A percentile compares a stretch with the other conserved stretches of the same genome.
phyloP scores from a whole-genome alignment of 1,139 yeast species.

The Pichiaceae sp. region DNA sequence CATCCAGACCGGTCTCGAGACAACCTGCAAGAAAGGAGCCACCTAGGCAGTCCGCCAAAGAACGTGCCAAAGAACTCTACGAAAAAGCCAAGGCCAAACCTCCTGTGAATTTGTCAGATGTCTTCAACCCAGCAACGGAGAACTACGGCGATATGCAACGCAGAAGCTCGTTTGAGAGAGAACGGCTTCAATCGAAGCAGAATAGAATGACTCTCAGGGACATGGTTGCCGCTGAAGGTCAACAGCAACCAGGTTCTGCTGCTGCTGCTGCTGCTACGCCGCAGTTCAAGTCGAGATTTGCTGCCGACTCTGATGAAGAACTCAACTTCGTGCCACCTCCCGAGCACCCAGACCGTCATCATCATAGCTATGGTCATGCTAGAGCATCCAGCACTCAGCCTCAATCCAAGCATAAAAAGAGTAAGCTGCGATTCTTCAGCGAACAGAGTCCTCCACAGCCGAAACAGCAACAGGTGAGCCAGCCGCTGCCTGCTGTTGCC shows the following conservation, averaged over 20 bases:
- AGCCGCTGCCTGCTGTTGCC: not conserved
- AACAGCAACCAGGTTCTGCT: not conserved
- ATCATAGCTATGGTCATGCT: not conserved
- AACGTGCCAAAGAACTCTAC: slow-evolving; percentile 30
- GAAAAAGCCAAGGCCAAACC: slow-evolving; percentile 28
- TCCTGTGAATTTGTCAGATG: slow-evolving; percentile 7
- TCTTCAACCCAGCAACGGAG: slow-evolving; percentile 7
- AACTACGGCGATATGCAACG: slow-evolving; percentile 1
- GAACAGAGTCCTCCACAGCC: slow-evolving; percentile 10
- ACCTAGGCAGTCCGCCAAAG: slow-evolving; percentile 22
- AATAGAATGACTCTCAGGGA: slow-evolving; percentile 1
- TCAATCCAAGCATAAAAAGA: not conserved
- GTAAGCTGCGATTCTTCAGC: slow-evolving; percentile 14
- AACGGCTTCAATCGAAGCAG: not conserved
- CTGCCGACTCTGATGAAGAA: slow-evolving; percentile 49
- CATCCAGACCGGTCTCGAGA: not conserved
- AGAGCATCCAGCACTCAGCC: not conserved
- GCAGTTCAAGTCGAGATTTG: slow-evolving; percentile 37
- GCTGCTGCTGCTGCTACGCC: not conserved
- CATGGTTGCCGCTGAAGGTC: not conserved
- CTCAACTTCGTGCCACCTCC: slow-evolving; percentile 20
- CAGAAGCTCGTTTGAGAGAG: slow-evolving; percentile 2
- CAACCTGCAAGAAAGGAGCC: not conserved
- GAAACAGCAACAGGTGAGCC: not conserved
- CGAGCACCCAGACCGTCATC: too few relatives aligned